phyloP scores from a whole-genome alignment of 2,329 filamentous ascomycete genomes.

The Diaporthe capsici region DNA sequence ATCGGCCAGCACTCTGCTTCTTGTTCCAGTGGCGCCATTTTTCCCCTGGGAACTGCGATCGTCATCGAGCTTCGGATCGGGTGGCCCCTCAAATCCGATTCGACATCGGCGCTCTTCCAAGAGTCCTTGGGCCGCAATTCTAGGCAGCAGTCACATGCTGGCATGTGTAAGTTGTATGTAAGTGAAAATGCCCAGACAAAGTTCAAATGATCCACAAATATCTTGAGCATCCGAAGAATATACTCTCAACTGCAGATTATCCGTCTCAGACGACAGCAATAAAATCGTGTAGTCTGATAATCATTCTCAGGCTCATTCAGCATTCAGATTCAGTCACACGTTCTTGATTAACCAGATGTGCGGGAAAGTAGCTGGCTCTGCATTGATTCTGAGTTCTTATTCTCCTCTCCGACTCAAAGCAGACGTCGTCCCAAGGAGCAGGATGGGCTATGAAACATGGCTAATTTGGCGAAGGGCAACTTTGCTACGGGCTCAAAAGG shows the following conservation, averaged over 20 bases:
- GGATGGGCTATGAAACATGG: no score
- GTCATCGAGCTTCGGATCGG: neutral
- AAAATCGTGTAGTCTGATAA: neutral
- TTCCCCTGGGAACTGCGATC: neutral
- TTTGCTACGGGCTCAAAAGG: neutral
- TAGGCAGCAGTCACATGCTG: neutral
- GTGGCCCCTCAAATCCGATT: neutral
- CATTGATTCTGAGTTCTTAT: neutral
- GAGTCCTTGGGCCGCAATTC: neutral
- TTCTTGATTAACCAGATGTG: neutral
- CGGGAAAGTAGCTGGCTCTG: neutral
- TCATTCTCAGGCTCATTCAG: neutral
- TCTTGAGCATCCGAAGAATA: no score
- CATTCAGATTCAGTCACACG: neutral
- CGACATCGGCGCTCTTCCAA: neutral
- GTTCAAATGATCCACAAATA: neutral
- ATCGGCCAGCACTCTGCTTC: neutral
- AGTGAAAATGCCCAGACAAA: neutral
- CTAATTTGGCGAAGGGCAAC: neutral
- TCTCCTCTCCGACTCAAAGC: neutral
- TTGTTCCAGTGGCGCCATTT: slow-evolving; percentile 13
- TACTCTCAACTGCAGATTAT: no score
- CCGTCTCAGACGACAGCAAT: no score
- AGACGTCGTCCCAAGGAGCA: neutral
- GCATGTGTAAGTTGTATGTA: neutral